Base-by-base conservation (phyloP, 2,329 filamentous ascomycete species). In the Fusarium euwallaceae region DNA sequence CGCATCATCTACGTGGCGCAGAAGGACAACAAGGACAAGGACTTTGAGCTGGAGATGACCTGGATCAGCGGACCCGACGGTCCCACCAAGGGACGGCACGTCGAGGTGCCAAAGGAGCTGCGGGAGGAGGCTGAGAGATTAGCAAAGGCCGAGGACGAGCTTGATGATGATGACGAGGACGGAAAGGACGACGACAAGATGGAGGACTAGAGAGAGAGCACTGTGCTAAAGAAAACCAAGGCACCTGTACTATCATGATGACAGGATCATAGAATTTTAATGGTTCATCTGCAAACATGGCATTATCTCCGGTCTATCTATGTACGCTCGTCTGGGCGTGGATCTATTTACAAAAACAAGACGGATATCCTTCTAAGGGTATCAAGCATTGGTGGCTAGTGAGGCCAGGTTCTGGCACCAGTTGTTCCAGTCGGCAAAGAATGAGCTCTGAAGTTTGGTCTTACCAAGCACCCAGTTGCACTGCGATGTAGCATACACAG, bases 11-110 rank as follows among this genome's bases (percentile, higher is more conserved):
- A 98, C 83, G 91, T 98, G 70, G 95, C 96, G 59, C 97, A 99
- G 83, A 97, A 98, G 84, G 97, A 99, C 84, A 98, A 96, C 89
- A 98, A 98, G 88, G 97, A 98, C 86, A 99, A 99, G 89, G 97
- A 98, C 76, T 99, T 98, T 81, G 97, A 99, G 91, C 88, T 99
- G 70, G 97, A 99, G 88, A 97, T 99, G 95, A 97, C 94, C 69
- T 99, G 97, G 97, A 94, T 98, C 83, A 98, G 95, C 84, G 91
- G 89, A 63, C 85, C 92, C 58, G 91, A 94, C 76, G 96, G 95
- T 6, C 95, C 95, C 39, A 98, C 95, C 73, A 96, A 97, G 87
- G 97, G 97, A 73, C 91, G 92, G 79, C 97, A 99, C 82, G 90
- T 96, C 84, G 95, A 97, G 85, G 97, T 99, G 68, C 97, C 97